Conservation (phyloP, 495 filamentous ascomycete genomes). For the Talaromyces adpressus region DNA sequence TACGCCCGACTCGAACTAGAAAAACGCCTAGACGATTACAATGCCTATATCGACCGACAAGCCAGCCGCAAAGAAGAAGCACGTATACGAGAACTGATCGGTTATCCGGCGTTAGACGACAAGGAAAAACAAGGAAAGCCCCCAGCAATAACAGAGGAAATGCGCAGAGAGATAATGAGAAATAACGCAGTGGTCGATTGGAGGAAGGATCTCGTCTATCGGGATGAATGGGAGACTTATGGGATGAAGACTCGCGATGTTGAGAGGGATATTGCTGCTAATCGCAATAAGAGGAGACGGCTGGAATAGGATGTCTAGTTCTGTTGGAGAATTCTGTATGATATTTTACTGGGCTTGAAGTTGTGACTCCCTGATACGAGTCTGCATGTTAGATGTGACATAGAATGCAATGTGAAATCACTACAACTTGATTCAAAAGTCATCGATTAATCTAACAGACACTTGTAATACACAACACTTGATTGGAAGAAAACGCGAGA, state of each 20-base stretch:
- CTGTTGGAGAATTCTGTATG: neutral
- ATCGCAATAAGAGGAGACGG: conserved; percentile 27
- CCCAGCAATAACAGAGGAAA: neutral
- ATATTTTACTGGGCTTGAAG: neutral
- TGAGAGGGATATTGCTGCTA: conserved; percentile 24
- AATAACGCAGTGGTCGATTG: conserved; percentile 29
- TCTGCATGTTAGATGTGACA: too few species aligned
- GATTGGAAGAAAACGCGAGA: conserved; percentile 1
- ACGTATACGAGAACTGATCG: conserved; percentile 46
- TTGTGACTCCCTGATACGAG: neutral
- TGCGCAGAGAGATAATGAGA: neutral
- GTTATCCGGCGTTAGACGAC: conserved; percentile 15
- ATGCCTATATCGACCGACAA: conserved; percentile 46
- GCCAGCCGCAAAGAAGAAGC: conserved; percentile 19
- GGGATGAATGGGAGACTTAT: conserved; percentile 44
- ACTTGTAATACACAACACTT: conserved; percentile 9
- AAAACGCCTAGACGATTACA: conserved; percentile 33
- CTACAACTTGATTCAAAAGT: neutral
- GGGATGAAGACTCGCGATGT: conserved; percentile 24
- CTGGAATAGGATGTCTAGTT: conserved; percentile 7
- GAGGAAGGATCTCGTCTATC: conserved; percentile 37
- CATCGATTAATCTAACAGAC: conserved; percentile 12
- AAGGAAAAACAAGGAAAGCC: conserved; percentile 1
- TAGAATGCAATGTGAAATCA: too few species aligned
- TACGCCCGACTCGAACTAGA: neutral